phyloP scores from a whole-genome alignment of 805 yeast genomes.

The Saturnispora silvae region DNA sequence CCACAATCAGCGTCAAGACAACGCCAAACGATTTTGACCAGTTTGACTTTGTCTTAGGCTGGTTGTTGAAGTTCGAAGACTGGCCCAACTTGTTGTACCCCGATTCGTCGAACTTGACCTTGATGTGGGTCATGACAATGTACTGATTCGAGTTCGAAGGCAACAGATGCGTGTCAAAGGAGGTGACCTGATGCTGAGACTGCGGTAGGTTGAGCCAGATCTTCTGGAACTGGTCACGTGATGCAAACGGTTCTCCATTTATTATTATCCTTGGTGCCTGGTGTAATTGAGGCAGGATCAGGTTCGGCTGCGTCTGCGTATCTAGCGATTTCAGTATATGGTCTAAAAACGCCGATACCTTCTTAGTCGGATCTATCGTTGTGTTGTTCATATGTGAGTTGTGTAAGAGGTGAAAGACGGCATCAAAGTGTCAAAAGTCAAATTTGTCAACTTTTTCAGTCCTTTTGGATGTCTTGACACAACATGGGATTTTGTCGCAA shows the following conservation, averaged over 20 bases:
- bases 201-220: conserved; percentile 46
- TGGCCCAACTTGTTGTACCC: conserved; percentile 61
- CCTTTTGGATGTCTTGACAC: no score
- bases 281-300: conserved; percentile 37
- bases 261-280: conserved; percentile 42
- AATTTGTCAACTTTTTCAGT: no score
- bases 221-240: conserved; percentile 43
- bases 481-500: no score
- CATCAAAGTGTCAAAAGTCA: no score
- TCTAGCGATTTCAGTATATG: conserved; percentile 21
- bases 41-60: conserved; percentile 31
- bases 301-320: conserved; percentile 13
- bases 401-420: neutral
- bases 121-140: conserved; percentile 38
- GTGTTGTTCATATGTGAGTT: neutral
- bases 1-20: conserved; percentile 46
- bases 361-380: conserved; percentile 1
- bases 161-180: conserved; percentile 55
- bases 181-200: conserved; percentile 53
- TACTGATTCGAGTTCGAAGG: conserved; percentile 33
- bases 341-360: conserved; percentile 10
- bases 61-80: conserved; percentile 39
- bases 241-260: conserved; percentile 48
- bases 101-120: conserved; percentile 67
- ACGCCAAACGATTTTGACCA: conserved; percentile 72